Evolutionary conservation across 345 rosid genomes (phyloP).

Genomic region (Heritiera fomes): DNA sequence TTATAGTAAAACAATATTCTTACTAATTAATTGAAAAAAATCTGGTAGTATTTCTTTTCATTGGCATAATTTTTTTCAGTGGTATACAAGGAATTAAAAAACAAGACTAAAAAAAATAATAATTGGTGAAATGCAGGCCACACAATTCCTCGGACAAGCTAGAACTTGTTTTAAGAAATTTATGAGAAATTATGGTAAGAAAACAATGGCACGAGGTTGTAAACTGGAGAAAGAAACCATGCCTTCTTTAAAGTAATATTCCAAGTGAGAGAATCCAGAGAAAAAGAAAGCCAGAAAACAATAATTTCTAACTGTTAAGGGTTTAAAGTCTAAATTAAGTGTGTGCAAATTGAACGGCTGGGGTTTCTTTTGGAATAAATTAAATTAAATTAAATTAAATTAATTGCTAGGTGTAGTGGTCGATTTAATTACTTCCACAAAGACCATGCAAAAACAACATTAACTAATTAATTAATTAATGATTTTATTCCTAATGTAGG

Average conservation of each 20-base stretch:
- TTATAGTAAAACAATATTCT: too few relatives aligned
- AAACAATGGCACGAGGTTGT: constrained; percentile 23
- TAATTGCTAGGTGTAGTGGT: too few relatives aligned
- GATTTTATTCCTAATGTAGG: too few relatives aligned
- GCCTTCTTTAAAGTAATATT: too few relatives aligned
- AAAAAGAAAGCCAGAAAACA: not conserved
- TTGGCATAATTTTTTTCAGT: too few relatives aligned
- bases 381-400: not conserved
- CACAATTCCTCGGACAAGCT: not conserved
- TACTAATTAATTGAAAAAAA: too few relatives aligned
- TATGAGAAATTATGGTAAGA: not conserved
- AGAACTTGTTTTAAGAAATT: not conserved
- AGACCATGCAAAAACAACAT: too few relatives aligned
- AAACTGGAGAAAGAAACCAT: constrained; percentile 1
- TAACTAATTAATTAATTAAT: too few relatives aligned
- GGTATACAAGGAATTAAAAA: not conserved
- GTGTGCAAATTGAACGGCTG: not conserved
- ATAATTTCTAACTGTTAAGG: not conserved
- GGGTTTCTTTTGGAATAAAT: not conserved
- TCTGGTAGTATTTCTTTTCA: too few relatives aligned
- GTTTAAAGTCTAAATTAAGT: not conserved
- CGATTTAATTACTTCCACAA: too few relatives aligned
- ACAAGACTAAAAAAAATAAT: not conserved
- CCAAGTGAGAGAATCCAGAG: not conserved
- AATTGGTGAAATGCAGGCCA: not conserved